Evolutionary conservation across 495 filamentous ascomycete genomes (phyloP), one percentile per base, ranked within the genome.

Genomic region (Choiromyces venosus): DNA sequence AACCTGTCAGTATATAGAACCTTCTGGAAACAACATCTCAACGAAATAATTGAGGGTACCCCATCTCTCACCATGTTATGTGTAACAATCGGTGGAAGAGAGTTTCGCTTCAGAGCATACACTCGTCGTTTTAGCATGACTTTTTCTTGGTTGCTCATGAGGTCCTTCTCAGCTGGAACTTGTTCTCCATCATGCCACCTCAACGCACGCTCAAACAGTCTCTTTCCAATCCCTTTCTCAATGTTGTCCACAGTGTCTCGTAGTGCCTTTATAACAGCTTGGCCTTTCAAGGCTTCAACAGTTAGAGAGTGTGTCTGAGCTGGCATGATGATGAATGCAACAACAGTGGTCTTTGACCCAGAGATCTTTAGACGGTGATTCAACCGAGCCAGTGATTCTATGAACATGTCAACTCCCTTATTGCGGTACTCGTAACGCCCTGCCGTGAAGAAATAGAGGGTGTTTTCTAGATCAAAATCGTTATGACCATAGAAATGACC

Each of bases 251-350:
- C 90, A 0, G 94, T 97, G 76, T 99, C 95, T 38, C 92, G 88
- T 65, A 99, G 87, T 10, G 93, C 97, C 83, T 99, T 99, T 83
- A 99, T 93, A 19, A 96, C 93, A 1, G 95, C 95, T 82, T 99
- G 95, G 68, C 95, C 95, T 83, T 97, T 97, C 70, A 99, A 86
- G 9, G 95, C 91, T 84, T 99, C 95, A 19, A 99, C 95, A 0
- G 96, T 96, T 69, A 99, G 84, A 0, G 95, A 97, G 10, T 92
- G 90, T n/a, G 95, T 97, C 83, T 98, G 93, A 4, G 95, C 95
- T 6, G 96, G 96, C 93, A 98, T 96, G 82, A 99, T 97, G 80
- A 99, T 91, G 81, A 99, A 99, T 21, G 95, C 94, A n/a, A 99
- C 96, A 33, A 99, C 91, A 0, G 95, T 99, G 79, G 88, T 96